Conservation (phyloP, 2,329 filamentous ascomycete species). For the Coleophoma eucalyptorum region DNA sequence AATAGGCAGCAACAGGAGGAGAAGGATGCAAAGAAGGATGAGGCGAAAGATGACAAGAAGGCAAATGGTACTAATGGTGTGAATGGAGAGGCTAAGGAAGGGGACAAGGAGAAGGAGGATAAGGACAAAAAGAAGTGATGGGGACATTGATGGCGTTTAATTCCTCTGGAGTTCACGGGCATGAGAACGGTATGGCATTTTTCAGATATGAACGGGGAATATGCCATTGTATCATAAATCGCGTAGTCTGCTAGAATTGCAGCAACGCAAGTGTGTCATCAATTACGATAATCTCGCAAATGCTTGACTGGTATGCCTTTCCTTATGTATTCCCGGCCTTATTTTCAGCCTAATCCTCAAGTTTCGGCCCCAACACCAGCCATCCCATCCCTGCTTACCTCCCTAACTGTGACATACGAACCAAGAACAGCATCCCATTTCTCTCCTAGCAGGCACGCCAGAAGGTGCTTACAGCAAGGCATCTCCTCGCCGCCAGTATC, state of each 20-base stretch:
- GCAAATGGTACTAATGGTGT: slow-evolving; percentile 50
- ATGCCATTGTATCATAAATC: slow-evolving; percentile 29
- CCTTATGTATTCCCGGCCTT: too few species aligned
- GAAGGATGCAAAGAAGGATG: slow-evolving; percentile 75
- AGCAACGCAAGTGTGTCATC: slow-evolving; percentile 16
- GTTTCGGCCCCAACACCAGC: slow-evolving; percentile 55
- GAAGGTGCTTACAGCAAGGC: slow-evolving; percentile 80
- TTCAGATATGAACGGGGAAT: slow-evolving; percentile 14
- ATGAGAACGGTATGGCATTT: slow-evolving; percentile 20
- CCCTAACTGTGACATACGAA: slow-evolving; percentile 48
- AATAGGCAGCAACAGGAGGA: slow-evolving; percentile 97
- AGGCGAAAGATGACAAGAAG: slow-evolving; percentile 57
- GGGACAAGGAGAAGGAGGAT: slow-evolving; percentile 50
- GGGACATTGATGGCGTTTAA: slow-evolving; percentile 14
- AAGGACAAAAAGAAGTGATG: slow-evolving; percentile 44
- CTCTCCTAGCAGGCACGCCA: slow-evolving; percentile 76
- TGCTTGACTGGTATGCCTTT: background rate
- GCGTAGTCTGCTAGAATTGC: slow-evolving; percentile 22
- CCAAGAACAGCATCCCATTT: slow-evolving; percentile 56
- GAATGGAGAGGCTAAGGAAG: slow-evolving; percentile 44
- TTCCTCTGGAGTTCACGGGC: slow-evolving; percentile 19
- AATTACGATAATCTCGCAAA: background rate
- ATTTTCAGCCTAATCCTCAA: background rate
- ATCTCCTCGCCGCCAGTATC: slow-evolving; percentile 26
- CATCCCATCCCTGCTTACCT: slow-evolving; percentile 60